Conservation (phyloP, 1,284 basidiomycete genomes). For the Heterobasidion irregulare region DNA sequence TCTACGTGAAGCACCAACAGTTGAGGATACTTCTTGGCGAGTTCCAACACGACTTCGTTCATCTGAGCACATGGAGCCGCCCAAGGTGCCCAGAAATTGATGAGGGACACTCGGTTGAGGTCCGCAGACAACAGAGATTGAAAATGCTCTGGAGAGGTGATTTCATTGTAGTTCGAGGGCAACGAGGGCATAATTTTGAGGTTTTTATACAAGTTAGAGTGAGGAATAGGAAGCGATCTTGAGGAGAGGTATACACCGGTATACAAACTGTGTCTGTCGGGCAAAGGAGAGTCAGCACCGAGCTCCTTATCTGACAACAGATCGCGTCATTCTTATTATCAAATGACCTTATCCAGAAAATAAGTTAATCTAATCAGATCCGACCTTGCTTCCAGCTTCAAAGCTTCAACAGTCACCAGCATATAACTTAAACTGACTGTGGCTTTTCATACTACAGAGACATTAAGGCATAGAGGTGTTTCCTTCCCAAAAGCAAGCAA, state of each 20-base stretch:
- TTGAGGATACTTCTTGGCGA: conserved; percentile 65
- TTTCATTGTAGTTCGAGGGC: conserved; percentile 38
- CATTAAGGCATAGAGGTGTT: too few species aligned
- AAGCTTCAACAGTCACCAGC: too few species aligned
- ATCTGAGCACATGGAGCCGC: conserved; percentile 85
- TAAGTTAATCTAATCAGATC: too few species aligned
- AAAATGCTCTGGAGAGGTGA: conserved; percentile 67
- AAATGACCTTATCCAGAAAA: neutral
- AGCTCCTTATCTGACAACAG: neutral
- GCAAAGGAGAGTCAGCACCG: neutral
- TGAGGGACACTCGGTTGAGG: conserved; percentile 71
- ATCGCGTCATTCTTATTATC: neutral
- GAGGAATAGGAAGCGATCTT: neutral
- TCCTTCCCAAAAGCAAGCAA: too few species aligned
- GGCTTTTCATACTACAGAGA: too few species aligned
- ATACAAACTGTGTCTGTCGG: neutral
- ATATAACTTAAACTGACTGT: too few species aligned
- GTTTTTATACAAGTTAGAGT: neutral
- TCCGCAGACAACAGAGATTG: conserved; percentile 69
- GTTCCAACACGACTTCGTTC: conserved; percentile 67
- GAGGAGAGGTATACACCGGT: neutral
- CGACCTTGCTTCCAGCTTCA: too few species aligned
- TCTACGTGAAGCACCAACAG: conserved; percentile 85
- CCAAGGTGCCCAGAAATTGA: conserved; percentile 94
- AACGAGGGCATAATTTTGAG: neutral